Conservation (phyloP, 2,329 filamentous ascomycete genomes). For the Sarocladium brachiariae region DNA sequence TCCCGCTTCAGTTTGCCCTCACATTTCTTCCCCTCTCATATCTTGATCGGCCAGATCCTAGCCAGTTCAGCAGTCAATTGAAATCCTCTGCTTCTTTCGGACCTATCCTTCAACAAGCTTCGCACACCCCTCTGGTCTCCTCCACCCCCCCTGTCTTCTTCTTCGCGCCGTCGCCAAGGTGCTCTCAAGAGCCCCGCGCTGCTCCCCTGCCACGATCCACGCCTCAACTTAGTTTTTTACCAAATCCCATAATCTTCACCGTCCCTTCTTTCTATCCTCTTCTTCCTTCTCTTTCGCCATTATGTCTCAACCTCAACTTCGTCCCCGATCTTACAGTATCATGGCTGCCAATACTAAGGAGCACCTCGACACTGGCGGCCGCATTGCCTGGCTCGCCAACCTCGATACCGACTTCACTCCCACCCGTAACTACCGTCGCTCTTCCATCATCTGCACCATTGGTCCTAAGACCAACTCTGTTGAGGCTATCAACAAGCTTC, state of each 20-base stretch:
- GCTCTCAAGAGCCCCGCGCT: constrained; percentile 7
- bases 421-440: constrained; percentile 85
- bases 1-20: constrained; percentile 4
- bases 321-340: constrained; percentile 30
- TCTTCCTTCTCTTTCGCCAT: constrained; percentile 14
- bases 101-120: constrained; percentile 2
- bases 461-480: constrained; percentile 98
- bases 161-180: constrained; percentile 4
- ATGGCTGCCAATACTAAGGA: constrained; percentile 68
- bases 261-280: constrained; percentile 4
- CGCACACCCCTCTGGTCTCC: not conserved
- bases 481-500: constrained; percentile 92
- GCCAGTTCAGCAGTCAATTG: not conserved
- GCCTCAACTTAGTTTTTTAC: constrained; percentile 8
- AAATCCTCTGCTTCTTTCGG: not conserved
- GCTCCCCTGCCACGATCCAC: constrained; percentile 7
- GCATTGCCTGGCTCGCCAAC: constrained; percentile 57
- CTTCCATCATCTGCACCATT: constrained; percentile 98
- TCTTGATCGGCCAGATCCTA: not conserved
- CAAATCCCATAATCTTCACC: constrained; percentile 5
- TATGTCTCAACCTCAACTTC: constrained; percentile 25
- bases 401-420: constrained; percentile 88
- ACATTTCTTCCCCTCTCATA: not conserved
- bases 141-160: not conserved
- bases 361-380: constrained; percentile 72